Evolutionary conservation across 306 rosid species (phyloP), one percentile per base, ranked within the genome.

Genomic region (Cicer bijugum): DNA sequence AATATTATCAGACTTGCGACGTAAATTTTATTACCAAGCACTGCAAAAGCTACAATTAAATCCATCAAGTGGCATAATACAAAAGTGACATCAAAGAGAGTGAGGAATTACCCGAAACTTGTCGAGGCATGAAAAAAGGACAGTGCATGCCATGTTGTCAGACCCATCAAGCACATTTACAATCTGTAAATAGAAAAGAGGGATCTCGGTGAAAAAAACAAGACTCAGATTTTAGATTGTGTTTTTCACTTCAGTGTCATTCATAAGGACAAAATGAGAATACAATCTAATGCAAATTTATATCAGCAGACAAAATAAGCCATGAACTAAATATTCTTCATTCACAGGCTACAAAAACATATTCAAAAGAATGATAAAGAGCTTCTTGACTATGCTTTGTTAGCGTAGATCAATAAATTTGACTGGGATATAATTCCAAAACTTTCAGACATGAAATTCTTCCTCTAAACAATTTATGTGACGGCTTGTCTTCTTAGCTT

Each of bases 81-180:
- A 10, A 43, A 80, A 81, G 48, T 52, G 77, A 64, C 69, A 19
- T 69, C 50, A 55, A 75, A 55, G 76, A 59, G 53, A 50, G 17
- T 51, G 11, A 50, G 53, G 69, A 35, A 65, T 83, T 91, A 91
- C 98, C 91, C 81, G 88, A 57, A 72, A 80, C 64, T 83, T 88
- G 80, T 93, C 96, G n/a, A 89, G 81, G 78, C 60, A 81, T 23
- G 98, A 93, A 82, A 91, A 91, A 7, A 91, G 91, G 39, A 82
- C 89, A 0, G 97, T 86, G 85, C 96, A 89, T 12, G 86, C 60
- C 82, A 71, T 75, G 71, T 79, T 81, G 16, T 84, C 78, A 42
- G 93, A 86, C 40, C 85, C 94, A 62, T 88, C 92, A 62, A 91
- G 87, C 96, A 84, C 86, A 75, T 93, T 91, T 51, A 89, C 92